Conservation (phyloP, 495 filamentous ascomycete genomes). For the Xylaria venustula region DNA sequence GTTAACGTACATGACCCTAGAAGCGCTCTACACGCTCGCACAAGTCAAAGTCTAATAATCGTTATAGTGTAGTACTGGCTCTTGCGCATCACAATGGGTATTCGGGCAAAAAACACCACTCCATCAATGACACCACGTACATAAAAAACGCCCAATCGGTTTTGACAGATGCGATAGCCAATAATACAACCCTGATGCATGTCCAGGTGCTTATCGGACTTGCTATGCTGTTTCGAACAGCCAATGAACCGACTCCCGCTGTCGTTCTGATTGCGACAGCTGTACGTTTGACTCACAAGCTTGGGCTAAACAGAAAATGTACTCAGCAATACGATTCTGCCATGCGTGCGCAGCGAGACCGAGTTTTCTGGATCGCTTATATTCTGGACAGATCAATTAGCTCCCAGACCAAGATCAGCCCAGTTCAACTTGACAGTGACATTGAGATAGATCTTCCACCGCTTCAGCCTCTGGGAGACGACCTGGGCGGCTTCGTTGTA, state of each 20-base stretch:
- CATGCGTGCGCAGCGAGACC: not conserved
- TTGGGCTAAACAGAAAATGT: slow-evolving; percentile 8
- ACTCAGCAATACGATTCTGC: not conserved
- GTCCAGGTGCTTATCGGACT: slow-evolving; percentile 15
- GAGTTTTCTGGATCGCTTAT: slow-evolving; percentile 20
- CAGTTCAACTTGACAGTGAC: slow-evolving; percentile 6
- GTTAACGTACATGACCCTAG: not conserved
- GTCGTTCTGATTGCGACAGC: slow-evolving; percentile 15
- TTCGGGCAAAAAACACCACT: not conserved
- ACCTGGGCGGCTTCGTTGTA: slow-evolving; percentile 1
- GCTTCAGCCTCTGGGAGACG: not conserved
- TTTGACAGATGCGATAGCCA: slow-evolving; percentile 9
- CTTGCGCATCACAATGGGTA: slow-evolving; percentile 2
- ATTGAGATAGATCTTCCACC: slow-evolving; percentile 19
- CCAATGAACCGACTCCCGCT: slow-evolving; percentile 1
- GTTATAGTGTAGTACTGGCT: slow-evolving; percentile 10
- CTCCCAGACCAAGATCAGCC: slow-evolving; percentile 1
- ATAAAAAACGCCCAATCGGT: slow-evolving; percentile 18
- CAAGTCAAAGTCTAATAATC: not conserved
- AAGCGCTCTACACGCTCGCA: no score
- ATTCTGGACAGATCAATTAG: slow-evolving; percentile 15
- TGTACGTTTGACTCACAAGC: slow-evolving; percentile 10
- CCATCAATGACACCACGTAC: not conserved
- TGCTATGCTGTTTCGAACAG: slow-evolving; percentile 7
- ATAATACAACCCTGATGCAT: slow-evolving; percentile 5